These are phyloP conservation scores for Pseudoturritis turrita DNA, from an alignment of 345 rosid species.

Conservation along the genomic window DNA sequence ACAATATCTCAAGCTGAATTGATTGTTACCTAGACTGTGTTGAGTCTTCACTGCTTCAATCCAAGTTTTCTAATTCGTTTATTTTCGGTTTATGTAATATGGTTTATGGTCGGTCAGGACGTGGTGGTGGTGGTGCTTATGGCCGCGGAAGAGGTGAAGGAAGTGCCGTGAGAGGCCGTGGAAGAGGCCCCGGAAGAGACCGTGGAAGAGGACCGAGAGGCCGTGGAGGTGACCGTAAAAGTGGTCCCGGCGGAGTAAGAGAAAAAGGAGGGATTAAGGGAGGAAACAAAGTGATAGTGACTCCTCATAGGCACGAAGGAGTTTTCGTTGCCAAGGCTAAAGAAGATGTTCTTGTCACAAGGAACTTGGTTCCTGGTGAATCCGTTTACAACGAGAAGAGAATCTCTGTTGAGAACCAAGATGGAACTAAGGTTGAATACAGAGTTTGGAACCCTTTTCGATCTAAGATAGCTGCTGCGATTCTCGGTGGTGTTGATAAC, in stretches of 20 bases:
- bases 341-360: conserved; percentile 88
- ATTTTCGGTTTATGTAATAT: not conserved
- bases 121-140: conserved; percentile 38
- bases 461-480: conserved; percentile 91
- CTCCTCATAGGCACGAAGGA: conserved; percentile 81
- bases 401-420: conserved; percentile 74
- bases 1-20: not conserved
- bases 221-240: not conserved
- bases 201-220: not conserved
- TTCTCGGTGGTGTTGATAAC: conserved; percentile 96
- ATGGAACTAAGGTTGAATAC: conserved; percentile 88
- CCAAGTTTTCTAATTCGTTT: not conserved
- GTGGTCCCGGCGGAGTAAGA: not conserved
- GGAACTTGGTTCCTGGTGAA: conserved; percentile 79
- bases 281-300: conserved; percentile 73
- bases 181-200: not conserved
- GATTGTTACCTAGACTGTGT: not conserved
- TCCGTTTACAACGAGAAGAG: conserved; percentile 89
- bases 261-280: conserved; percentile 67
- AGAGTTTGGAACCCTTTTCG: conserved; percentile 98
- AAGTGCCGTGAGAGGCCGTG: not conserved
- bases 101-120: not conserved
- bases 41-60: not conserved
- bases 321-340: conserved; percentile 83
- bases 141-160: not conserved